Percentiles rank a stretch among this genome's conserved stretches.
Evolutionary conservation across 192 early-diverging fungal species (phyloP).

Genomic region (Ambispora gerdemannii): DNA sequence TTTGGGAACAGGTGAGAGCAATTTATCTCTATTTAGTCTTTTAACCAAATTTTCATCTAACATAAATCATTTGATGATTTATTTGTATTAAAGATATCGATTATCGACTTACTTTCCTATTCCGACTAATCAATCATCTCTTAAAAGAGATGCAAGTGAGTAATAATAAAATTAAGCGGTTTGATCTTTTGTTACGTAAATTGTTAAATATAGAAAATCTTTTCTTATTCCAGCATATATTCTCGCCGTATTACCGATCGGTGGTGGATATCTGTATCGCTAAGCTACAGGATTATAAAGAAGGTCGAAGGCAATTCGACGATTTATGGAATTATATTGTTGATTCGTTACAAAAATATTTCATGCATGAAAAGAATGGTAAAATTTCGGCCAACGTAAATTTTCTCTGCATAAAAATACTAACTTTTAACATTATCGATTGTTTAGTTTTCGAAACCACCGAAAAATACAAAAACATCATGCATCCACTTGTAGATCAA

Average conservation of each 20-base stretch:
- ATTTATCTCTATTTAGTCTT: no score
- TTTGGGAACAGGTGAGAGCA: slow-evolving; percentile 48
- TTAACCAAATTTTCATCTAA: no score
- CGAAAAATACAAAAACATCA: slow-evolving; percentile 73
- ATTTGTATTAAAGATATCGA: neutral
- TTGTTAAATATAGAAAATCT: neutral
- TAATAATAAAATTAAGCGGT: neutral
- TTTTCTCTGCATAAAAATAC: no score
- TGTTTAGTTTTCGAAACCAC: slow-evolving; percentile 34
- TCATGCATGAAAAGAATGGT: slow-evolving; percentile 65
- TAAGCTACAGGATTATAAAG: slow-evolving; percentile 41
- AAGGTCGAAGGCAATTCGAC: slow-evolving; percentile 45
- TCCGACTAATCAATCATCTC: slow-evolving; percentile 30
- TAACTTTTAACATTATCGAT: neutral
- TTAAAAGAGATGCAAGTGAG: slow-evolving; percentile 43
- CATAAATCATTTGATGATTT: no score
- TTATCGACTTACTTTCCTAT: neutral
- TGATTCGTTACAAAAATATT: slow-evolving; percentile 61
- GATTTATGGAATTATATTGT: slow-evolving; percentile 72
- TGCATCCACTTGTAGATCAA: slow-evolving; percentile 72
- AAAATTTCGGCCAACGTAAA: no score
- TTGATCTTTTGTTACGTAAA: neutral
- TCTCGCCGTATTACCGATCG: slow-evolving; percentile 76
- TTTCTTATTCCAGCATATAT: slow-evolving; percentile 16
- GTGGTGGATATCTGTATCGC: slow-evolving; percentile 67